Percentiles rank a stretch among this genome's conserved stretches.
Evolutionary conservation across 805 yeast species (phyloP).

Genomic region (Cyberlindnera galapagoensis): DNA sequence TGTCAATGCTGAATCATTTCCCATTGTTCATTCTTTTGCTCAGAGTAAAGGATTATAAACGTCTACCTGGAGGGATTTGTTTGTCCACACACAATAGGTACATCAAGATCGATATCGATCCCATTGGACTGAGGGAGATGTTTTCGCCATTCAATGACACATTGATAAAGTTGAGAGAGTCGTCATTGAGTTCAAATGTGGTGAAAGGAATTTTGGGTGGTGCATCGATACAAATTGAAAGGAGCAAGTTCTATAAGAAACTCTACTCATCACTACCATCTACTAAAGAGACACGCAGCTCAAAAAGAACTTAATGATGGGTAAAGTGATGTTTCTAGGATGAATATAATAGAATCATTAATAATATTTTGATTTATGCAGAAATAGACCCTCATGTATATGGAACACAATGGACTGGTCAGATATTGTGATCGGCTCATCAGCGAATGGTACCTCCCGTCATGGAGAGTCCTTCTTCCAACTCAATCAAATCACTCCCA

Average conservation of each 20-base stretch:
- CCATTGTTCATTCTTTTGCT: conserved; percentile 82
- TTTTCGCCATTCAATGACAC: conserved; percentile 42
- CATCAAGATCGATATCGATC: conserved; percentile 34
- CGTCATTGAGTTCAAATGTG: conserved; percentile 37
- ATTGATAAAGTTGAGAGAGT: conserved; percentile 31
- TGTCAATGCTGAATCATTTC: conserved; percentile 70
- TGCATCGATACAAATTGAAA: conserved; percentile 34
- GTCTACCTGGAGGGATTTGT: conserved; percentile 56
- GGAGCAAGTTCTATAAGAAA: conserved; percentile 42
- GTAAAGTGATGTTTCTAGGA: no score
- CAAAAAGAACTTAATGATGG: no score
- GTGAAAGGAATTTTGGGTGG: conserved; percentile 39
- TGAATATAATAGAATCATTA: no score
- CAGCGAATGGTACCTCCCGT: conserved; percentile 24
- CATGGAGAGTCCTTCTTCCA: conserved; percentile 45
- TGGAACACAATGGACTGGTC: not conserved
- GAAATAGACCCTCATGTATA: no score
- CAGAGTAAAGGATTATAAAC: conserved; percentile 69
- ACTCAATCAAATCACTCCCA: conserved; percentile 53
- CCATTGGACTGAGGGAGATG: conserved; percentile 37
- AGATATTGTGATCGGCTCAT: conserved; percentile 15
- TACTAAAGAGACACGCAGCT: no score
- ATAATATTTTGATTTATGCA: no score
- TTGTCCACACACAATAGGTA: conserved; percentile 17
- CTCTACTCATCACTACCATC: conserved; percentile 49